A percentile compares a stretch with the other conserved stretches of the same genome.
Evolutionary conservation across 2,329 filamentous ascomycete genomes (phyloP).

Genomic region (Emmonsiellopsis sp.): DNA sequence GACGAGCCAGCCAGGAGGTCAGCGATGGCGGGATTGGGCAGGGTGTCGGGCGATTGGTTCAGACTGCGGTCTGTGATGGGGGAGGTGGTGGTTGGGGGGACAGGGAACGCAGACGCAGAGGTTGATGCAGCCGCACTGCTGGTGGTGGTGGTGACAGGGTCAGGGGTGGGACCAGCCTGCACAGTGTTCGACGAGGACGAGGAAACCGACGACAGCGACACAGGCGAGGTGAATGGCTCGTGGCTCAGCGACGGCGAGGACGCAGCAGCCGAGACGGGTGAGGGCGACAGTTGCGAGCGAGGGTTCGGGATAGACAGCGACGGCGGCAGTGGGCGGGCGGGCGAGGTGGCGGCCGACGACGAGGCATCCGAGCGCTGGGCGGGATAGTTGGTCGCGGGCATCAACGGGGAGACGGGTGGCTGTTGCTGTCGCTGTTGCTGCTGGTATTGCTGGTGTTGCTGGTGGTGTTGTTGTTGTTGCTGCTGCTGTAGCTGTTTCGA

Average conservation of each 20-base stretch:
- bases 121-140: slow-evolving; percentile 13
- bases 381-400: slow-evolving; percentile 21
- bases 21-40: neutral
- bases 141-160: slow-evolving; percentile 13
- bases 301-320: slow-evolving; percentile 15
- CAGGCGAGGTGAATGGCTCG: slow-evolving; percentile 20
- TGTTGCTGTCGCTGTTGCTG: neutral
- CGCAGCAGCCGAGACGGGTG: neutral
- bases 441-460: neutral
- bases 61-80: neutral
- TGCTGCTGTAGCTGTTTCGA: no score
- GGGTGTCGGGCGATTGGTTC: neutral
- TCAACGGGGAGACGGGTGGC: neutral
- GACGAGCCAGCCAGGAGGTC: neutral
- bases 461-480: no score
- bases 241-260: neutral
- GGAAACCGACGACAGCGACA: neutral
- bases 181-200: no score
- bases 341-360: no score
- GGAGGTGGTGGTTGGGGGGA: neutral
- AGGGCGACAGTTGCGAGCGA: neutral
- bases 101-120: neutral
- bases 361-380: slow-evolving; percentile 20
- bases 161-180: neutral
- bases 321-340: slow-evolving; percentile 15